Evolutionary conservation across 495 filamentous ascomycete species (phyloP).

Genomic region (Neurospora sp.): DNA sequence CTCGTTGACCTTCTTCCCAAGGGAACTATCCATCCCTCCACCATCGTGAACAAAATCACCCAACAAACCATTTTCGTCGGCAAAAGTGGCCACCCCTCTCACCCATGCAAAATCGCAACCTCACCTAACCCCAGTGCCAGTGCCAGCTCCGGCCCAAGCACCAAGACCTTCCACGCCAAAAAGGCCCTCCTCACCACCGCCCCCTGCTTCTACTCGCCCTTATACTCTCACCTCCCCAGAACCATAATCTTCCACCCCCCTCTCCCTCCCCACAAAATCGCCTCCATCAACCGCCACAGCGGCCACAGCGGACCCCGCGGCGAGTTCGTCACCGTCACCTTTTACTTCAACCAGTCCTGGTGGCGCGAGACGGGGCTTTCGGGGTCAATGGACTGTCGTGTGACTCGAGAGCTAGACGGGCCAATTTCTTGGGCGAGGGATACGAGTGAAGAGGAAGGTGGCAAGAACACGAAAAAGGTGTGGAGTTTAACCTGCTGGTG

Average conservation of each 20-base stretch:
- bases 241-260: constrained; percentile 21
- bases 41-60: not conserved
- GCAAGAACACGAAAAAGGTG: constrained; percentile 13
- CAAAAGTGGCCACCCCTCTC: not conserved
- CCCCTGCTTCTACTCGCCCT: constrained; percentile 17
- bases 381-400: constrained; percentile 23
- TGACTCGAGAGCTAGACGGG: constrained; percentile 12
- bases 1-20: not conserved
- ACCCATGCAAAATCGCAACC: not conserved
- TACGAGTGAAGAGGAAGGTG: constrained; percentile 22
- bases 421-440: constrained; percentile 33
- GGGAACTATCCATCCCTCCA: not conserved
- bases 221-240: not conserved
- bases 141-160: constrained; percentile 1
- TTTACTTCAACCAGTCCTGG: constrained; percentile 24
- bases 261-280: not conserved
- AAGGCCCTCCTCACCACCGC: constrained; percentile 31
- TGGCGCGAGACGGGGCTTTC: constrained; percentile 25
- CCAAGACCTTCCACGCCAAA: constrained; percentile 14
- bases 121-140: not conserved
- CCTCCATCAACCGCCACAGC: constrained; percentile 11
- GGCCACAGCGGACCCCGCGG: constrained; percentile 24
- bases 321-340: constrained; percentile 24
- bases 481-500: not conserved
- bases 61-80: not conserved